Conservation (phyloP, 2,329 filamentous ascomycete genomes). For the Aspergillus tubingensis region DNA sequence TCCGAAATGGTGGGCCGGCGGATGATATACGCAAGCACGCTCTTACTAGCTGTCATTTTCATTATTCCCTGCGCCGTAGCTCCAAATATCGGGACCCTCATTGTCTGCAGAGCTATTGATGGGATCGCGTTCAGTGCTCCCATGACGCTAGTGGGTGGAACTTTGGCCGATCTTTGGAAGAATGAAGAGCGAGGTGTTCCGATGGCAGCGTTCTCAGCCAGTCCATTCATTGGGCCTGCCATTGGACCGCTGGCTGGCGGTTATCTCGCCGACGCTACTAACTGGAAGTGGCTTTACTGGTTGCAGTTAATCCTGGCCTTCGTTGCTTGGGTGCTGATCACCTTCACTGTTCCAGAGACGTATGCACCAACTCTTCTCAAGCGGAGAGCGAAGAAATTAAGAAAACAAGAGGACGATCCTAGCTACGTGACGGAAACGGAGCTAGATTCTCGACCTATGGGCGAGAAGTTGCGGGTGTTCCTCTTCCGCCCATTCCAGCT, state of each 20-base stretch:
- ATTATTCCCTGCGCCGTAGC: constrained; percentile 77
- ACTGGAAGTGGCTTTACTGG: constrained; percentile 87
- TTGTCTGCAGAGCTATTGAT: constrained; percentile 75
- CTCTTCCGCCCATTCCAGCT: constrained; percentile 82
- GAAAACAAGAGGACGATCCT: constrained; percentile 66
- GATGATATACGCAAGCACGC: constrained; percentile 69
- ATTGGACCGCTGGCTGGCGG: constrained; percentile 76
- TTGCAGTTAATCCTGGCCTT: constrained; percentile 76
- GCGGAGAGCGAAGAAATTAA: constrained; percentile 68
- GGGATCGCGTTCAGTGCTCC: constrained; percentile 83
- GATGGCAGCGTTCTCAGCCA: constrained; percentile 82
- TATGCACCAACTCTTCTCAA: constrained; percentile 79
- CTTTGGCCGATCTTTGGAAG: constrained; percentile 78
- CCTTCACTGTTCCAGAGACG: constrained; percentile 87
- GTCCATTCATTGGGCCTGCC: constrained; percentile 79
- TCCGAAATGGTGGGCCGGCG: constrained; percentile 74
- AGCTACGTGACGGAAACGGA: constrained; percentile 79
- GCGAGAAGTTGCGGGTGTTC: constrained; percentile 71
- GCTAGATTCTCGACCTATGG: constrained; percentile 69
- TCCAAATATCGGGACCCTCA: constrained; percentile 72
- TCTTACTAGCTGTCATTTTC: constrained; percentile 73
- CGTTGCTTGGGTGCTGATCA: constrained; percentile 72
- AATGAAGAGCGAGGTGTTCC: constrained; percentile 82
- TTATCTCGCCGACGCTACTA: constrained; percentile 67
- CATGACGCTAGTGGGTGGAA: constrained; percentile 83